Base-by-base conservation (phyloP, 805 yeast genomes). In the Myxozyma nipponensis region DNA sequence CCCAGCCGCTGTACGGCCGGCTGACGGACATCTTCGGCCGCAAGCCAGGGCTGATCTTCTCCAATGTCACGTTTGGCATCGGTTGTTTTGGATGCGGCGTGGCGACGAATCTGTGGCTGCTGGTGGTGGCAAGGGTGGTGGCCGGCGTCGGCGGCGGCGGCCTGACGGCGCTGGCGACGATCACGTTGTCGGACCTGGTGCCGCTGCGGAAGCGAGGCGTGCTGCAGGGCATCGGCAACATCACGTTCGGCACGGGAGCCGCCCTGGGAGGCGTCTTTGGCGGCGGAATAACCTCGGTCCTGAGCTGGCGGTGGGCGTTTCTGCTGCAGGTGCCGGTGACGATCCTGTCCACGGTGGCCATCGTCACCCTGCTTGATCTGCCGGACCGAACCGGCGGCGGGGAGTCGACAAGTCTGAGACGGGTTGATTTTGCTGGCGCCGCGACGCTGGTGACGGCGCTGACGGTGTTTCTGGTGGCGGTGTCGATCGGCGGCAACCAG, bases 131-230 rank as follows among this genome's bases (percentile, higher is more conserved):
- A 1, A 73, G 95, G 59, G 83, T 86, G n/a, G 45, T 84, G 44
- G 80, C 90, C 24, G 91, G 91, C 22, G 76, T 82, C 55, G 91
- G 90, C 7, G 89, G 88, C 25, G 86, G 88, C 13, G 90, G 91
- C 1, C 76, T 83, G 50, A 79, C 79, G 36, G 73, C 86, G 0
- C 67, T 84, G 53, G 77, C 85, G 3, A 81, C 88, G 5, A 82
- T 84, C 46, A 73, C 84, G 2, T 75, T 81, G 60, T 79, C 85
- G 6, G 91, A 84, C 65, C 69, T 84, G 34, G 78, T 85, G 25
- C 79, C 86, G 2, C 74, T 81, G 44, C 72, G 86, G 50, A 78
- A 79, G 30, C 69, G 93, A 57, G 90, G 88, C 1, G 63, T 82
- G 30, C 83, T 77, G 62, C 90, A 84, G 63, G 93, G 91, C 0